Base-by-base conservation (phyloP, 148 eudicot genomes). In the Suaeda aralocaspica region DNA sequence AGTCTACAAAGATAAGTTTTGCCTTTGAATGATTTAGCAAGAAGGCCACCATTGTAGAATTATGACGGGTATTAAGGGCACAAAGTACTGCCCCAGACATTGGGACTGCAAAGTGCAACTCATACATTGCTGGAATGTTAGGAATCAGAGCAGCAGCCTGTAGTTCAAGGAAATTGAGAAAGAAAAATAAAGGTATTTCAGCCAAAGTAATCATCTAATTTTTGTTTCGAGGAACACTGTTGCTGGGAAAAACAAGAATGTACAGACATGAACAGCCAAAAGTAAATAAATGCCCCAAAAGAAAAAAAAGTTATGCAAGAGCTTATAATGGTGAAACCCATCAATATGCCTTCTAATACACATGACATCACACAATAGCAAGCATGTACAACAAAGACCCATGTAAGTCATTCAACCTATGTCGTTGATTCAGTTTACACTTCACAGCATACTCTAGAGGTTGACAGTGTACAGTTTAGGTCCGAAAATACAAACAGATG, bases 21-120 rank as follows among this genome's bases (percentile, higher is more conserved):
- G 96, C 84, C 59, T 84, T 77, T 26, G 92, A 88, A 69, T 90
- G 96, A 31, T 74, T 80, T 39, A 90, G 71, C 45, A 88, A 73
- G 10, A 79, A 73, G 0, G 96, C 80, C 33, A 88, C 72, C 91
- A 90, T 88, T 46, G 81, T 49, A 28, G 92, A 83, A 76, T 88
- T 88, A 58, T 84, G 92, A 44, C 90, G 92, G 1, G 58, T 82
- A 57, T 90, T 90, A 26, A 90, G 79, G 25, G 91, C 72, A 66
- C 89, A 86, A 26, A 90, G 87, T 55, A 90, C 79, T 62, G 84
- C 96, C 24, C 92, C 96, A 25, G 96, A 84, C 96, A 90, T 88
- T 33, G 96, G 92, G 33, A 86, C 96, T 11, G 78, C 90, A 72
- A 90, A 90, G 49, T 88, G 92, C 72, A 90, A 75, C 74, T 88